These are phyloP conservation scores for Alternaria arbusti DNA, from an alignment of 2,329 filamentous ascomycete species.

Conservation along the genomic window DNA sequence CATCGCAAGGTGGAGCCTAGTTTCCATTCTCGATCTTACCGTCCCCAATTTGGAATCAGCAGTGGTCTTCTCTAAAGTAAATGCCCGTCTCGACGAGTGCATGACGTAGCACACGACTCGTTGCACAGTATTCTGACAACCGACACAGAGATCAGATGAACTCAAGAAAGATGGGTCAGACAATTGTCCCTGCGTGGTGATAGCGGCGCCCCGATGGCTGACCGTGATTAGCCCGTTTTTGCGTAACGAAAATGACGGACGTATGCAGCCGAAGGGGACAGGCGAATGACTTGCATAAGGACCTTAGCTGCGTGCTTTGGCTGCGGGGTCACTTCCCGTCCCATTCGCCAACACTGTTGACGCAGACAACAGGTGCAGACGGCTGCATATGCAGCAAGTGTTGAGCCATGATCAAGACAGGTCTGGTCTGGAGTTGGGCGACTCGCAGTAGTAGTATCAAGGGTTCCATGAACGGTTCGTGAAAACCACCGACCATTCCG, in stretches of 20 bases:
- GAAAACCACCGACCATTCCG: neutral
- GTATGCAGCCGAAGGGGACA: slow-evolving; percentile 33
- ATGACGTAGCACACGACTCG: slow-evolving; percentile 19
- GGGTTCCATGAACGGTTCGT: neutral
- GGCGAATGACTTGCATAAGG: slow-evolving; percentile 47
- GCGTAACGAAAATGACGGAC: slow-evolving; percentile 24
- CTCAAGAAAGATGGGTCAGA: slow-evolving; percentile 15
- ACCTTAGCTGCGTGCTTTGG: slow-evolving; percentile 35
- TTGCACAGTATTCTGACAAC: slow-evolving; percentile 8
- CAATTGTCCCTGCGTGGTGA: slow-evolving; percentile 30
- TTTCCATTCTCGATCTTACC: slow-evolving; percentile 23
- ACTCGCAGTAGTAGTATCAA: neutral
- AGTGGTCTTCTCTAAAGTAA: slow-evolving; percentile 12
- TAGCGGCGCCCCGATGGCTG: slow-evolving; percentile 20
- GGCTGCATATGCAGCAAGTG: slow-evolving; percentile 24
- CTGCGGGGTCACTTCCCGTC: slow-evolving; percentile 36
- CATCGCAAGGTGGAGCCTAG: slow-evolving; percentile 28
- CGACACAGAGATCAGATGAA: slow-evolving; percentile 19
- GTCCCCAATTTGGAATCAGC: slow-evolving; percentile 14
- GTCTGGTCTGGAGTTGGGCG: neutral
- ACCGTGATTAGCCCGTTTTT: slow-evolving; percentile 35
- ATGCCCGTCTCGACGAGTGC: slow-evolving; percentile 19
- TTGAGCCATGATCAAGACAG: slow-evolving; percentile 13
- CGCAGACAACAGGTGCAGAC: slow-evolving; percentile 22
- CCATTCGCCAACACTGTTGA: slow-evolving; percentile 31